A percentile compares a stretch with the other conserved stretches of the same genome.
These are phyloP conservation scores for Pythium phragmitis DNA, from an alignment of 352 stramenopile genomes.

Conservation along the genomic window DNA sequence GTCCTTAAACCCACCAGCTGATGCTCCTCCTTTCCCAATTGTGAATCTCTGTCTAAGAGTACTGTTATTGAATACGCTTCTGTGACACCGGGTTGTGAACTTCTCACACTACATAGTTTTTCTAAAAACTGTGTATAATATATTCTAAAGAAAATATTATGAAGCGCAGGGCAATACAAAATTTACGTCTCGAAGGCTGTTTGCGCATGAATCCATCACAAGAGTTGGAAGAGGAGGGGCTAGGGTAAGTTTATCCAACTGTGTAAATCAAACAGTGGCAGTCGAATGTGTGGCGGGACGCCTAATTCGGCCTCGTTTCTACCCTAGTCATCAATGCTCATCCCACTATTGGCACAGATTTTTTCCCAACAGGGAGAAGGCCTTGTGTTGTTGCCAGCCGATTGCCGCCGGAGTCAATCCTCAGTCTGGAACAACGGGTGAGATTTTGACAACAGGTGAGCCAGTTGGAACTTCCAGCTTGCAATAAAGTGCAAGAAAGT, in stretches of 20 bases:
- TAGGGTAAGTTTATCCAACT: conserved; percentile 22
- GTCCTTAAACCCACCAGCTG: no score
- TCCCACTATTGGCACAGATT: conserved; percentile 17
- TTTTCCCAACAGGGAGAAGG: conserved; percentile 15
- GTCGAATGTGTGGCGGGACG: conserved; percentile 17
- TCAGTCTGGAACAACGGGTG: not conserved
- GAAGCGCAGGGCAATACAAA: no score
- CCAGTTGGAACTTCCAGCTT: conserved; percentile 4
- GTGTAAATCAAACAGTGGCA: conserved; percentile 30
- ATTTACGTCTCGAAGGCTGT: not conserved
- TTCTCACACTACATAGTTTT: no score
- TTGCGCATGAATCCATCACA: conserved; percentile 25
- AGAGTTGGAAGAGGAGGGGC: conserved; percentile 13
- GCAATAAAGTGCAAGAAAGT: not conserved
- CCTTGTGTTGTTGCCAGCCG: conserved; percentile 4
- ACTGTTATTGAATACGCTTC: no score
- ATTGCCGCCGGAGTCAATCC: not conserved
- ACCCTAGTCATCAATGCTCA: conserved; percentile 4
- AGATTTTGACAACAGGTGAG: conserved; percentile 1
- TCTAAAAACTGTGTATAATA: no score
- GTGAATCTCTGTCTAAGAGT: no score
- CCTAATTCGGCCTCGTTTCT: not conserved
- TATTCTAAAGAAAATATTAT: no score
- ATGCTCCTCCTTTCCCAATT: no score
- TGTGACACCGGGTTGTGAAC: no score